These are phyloP conservation scores for Auricularia heimuer DNA, from an alignment of 768 basidiomycete genomes.

Conservation along the genomic window DNA sequence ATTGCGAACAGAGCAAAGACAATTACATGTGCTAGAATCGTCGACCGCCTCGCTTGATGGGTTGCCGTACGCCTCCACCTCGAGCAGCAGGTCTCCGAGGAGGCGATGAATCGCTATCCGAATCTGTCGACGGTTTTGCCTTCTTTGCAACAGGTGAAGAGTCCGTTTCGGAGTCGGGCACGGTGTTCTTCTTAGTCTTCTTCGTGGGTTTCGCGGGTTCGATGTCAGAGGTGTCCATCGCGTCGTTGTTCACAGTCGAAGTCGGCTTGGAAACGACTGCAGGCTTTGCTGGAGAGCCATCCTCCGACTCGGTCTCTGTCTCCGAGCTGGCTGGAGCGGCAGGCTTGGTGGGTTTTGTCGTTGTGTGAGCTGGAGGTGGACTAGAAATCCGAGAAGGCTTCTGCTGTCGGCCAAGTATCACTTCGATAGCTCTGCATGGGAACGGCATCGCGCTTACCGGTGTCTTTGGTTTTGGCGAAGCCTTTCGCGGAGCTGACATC, in stretches of 20 bases:
- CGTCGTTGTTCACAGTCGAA: background rate
- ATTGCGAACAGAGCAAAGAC: background rate
- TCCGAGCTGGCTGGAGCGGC: background rate
- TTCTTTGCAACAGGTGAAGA: background rate
- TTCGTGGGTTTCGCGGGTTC: background rate
- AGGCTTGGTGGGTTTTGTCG: background rate
- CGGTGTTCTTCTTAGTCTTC: background rate
- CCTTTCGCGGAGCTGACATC: background rate
- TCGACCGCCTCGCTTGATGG: background rate
- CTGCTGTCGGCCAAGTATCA: background rate
- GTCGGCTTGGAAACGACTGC: background rate
- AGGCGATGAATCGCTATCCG: background rate
- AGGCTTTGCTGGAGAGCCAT: background rate
- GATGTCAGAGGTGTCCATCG: background rate
- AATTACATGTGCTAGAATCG: background rate
- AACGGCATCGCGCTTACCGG: no score
- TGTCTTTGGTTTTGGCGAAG: no score
- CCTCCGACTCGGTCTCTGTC: background rate
- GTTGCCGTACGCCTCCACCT: background rate
- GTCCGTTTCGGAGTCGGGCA: background rate
- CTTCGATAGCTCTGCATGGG: no score
- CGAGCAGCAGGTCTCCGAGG: background rate
- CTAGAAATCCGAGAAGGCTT: background rate
- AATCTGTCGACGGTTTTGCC: background rate
- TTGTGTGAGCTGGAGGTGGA: background rate